Base-by-base conservation (phyloP, 1,139 yeast species). In the Scheffersomyces parashehatae region DNA sequence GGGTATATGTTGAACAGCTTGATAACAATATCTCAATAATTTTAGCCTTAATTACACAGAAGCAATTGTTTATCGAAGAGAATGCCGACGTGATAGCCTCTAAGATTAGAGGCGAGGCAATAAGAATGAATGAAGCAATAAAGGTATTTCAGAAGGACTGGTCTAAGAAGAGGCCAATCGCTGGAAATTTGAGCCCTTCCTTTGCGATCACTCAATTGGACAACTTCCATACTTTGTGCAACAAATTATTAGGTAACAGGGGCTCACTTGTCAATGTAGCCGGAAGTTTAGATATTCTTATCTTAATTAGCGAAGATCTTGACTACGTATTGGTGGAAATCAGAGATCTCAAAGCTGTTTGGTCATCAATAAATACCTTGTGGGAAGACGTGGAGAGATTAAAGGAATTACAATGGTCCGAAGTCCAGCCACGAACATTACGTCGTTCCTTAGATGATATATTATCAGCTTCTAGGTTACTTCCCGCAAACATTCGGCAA, bases 1-100 rank as follows among this genome's bases (percentile, higher is more conserved):
- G 93, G 88, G 50, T 83, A 1, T 79, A 69, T 56, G 69, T 71
- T 36, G 95, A 86, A 38, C 95, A 87, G 52, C 52, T 88, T 2
- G 83, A 80, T 26, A 73, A 69, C 44, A 81, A 79, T 42, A 59
- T 76, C 46, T 59, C 70, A 1, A 69, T 79, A 5, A 59, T 87
- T 8, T 51, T 57, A 1, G 73, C 79, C 15, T 61, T 83, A 3
- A 49, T 81, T 28, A 55, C 54, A 0, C 62, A 64, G 30, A 78
- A 78, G 49, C 54, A 61, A 4, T 49, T 51, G 2, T 54, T 69
- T 5, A 64, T 87, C n/a, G 63, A 70, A 5, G 67, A 68, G 0
- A 77, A 82, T 45, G 51, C 56, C 14, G 80, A 72, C 12, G 56
- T 70, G 0, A 64, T 83, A 16, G 50, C 65, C 1, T 64, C 77